A percentile compares a stretch with the other conserved stretches of the same genome.
Conservation (phyloP, 495 filamentous ascomycete species). For the Aspergillus sclerotiicarbonarius region DNA sequence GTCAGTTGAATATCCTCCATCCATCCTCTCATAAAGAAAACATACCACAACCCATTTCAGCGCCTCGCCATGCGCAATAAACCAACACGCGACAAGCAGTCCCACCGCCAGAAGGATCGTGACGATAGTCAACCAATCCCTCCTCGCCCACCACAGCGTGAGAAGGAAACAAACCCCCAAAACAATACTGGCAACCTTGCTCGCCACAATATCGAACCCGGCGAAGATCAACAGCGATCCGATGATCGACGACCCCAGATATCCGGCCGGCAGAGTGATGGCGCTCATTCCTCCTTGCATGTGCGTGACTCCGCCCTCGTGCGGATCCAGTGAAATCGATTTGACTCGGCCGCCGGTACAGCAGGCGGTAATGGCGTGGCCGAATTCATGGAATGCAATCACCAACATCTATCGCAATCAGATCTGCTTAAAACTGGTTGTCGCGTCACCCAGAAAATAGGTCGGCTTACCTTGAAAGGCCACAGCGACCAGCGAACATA, state of each 20-base stretch:
- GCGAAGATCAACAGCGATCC: slow-evolving; percentile 76
- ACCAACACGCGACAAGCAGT: slow-evolving; percentile 73
- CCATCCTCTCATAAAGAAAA: not conserved
- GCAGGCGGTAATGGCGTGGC: slow-evolving; percentile 69
- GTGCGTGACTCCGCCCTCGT: slow-evolving; percentile 71
- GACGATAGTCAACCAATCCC: slow-evolving; percentile 71
- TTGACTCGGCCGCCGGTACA: slow-evolving; percentile 72
- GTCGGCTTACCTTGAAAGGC: slow-evolving; percentile 70
- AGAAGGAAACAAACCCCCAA: slow-evolving; percentile 72
- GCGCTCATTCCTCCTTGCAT: slow-evolving; percentile 75
- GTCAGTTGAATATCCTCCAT: not conserved
- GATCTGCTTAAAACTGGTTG: not conserved
- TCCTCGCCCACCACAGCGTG: slow-evolving; percentile 76
- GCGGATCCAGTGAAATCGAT: slow-evolving; percentile 67
- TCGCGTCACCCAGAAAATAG: not conserved
- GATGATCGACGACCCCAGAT: slow-evolving; percentile 72
- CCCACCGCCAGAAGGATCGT: slow-evolving; percentile 69
- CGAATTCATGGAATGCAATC: slow-evolving; percentile 82
- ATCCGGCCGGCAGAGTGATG: slow-evolving; percentile 73
- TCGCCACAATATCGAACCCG: slow-evolving; percentile 76
- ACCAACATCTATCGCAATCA: slow-evolving; percentile 61
- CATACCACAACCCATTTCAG: slow-evolving; percentile 67
- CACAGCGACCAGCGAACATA: slow-evolving; percentile 70
- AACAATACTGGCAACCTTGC: slow-evolving; percentile 71
- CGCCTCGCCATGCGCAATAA: slow-evolving; percentile 71